These are phyloP conservation scores for Cryphonectria naterciae DNA, from an alignment of 2,329 filamentous ascomycete species.

Conservation along the genomic window DNA sequence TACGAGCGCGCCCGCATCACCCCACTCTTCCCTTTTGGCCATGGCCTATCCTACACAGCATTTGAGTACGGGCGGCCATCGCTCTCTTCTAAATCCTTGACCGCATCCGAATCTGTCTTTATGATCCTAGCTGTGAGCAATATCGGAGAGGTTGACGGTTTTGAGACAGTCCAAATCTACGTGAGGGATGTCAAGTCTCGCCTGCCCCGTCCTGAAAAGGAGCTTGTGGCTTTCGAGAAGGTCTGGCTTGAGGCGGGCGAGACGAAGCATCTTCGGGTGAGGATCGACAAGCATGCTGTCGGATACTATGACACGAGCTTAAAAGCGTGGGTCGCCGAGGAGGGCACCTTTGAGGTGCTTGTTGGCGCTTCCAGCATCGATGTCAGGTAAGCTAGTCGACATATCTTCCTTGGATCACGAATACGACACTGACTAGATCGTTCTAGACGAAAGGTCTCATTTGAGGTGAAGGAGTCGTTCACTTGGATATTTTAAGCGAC, in stretches of 20 bases:
- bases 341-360: slow-evolving; percentile 63
- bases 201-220: slow-evolving; percentile 70
- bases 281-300: slow-evolving; percentile 54
- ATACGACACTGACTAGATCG: slow-evolving; percentile 29
- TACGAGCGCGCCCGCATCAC: slow-evolving; percentile 66
- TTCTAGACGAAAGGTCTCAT: slow-evolving; percentile 40
- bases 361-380: slow-evolving; percentile 66
- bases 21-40: slow-evolving; percentile 73
- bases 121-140: slow-evolving; percentile 57
- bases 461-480: slow-evolving; percentile 67
- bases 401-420: slow-evolving; percentile 7
- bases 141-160: slow-evolving; percentile 58
- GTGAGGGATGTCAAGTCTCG: slow-evolving; percentile 65
- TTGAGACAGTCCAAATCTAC: slow-evolving; percentile 71
- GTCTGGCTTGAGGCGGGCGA: slow-evolving; percentile 61
- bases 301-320: slow-evolving; percentile 67
- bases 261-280: slow-evolving; percentile 53
- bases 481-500: slow-evolving; percentile 59
- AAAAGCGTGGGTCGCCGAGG: slow-evolving; percentile 67
- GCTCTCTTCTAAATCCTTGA: slow-evolving; percentile 48
- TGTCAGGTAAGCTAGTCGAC: slow-evolving; percentile 56
- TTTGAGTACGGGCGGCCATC: slow-evolving; percentile 66
- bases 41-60: slow-evolving; percentile 73
- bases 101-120: slow-evolving; percentile 46
- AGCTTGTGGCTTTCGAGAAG: slow-evolving; percentile 72